Evolutionary conservation across 768 basidiomycete genomes (phyloP).

Genomic region (Neoboletus magnificus): DNA sequence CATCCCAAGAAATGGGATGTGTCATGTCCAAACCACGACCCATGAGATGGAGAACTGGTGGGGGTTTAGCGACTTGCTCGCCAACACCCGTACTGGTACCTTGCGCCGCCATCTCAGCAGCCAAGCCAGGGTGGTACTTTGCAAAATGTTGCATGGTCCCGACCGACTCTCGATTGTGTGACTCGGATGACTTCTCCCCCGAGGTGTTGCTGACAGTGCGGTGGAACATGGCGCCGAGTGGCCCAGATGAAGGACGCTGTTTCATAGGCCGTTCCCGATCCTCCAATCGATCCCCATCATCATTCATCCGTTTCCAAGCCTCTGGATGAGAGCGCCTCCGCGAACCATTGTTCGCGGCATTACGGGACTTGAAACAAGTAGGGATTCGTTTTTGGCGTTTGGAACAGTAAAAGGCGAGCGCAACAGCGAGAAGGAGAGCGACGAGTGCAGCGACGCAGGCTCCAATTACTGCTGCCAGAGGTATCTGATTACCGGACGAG

Average conservation of each 20-base stretch:
- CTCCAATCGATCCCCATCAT: conserved; percentile 47
- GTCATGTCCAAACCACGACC: conserved; percentile 39
- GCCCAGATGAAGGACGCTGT: conserved; percentile 38
- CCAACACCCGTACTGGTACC: conserved; percentile 23
- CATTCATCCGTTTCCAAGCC: conserved; percentile 58
- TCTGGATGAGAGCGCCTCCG: conserved; percentile 44
- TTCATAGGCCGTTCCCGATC: conserved; percentile 40
- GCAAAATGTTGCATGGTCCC: conserved; percentile 45
- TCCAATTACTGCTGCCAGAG: conserved; percentile 54
- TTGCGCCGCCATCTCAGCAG: conserved; percentile 47
- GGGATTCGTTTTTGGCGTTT: conserved; percentile 31
- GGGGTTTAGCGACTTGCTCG: conserved; percentile 13
- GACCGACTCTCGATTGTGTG: conserved; percentile 32
- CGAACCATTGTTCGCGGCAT: conserved; percentile 40
- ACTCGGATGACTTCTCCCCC: conserved; percentile 42
- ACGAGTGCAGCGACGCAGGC: conserved; percentile 59
- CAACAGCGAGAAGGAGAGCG: conserved; percentile 48
- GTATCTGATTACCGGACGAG: conserved; percentile 20
- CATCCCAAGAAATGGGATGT: conserved; percentile 50
- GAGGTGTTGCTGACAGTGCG: conserved; percentile 53
- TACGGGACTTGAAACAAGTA: conserved; percentile 33
- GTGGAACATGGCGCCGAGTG: conserved; percentile 62
- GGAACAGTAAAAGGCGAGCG: conserved; percentile 54
- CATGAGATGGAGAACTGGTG: conserved; percentile 43
- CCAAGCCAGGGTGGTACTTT: conserved; percentile 55